Base-by-base conservation (phyloP, 2,329 filamentous ascomycete genomes). In the Pyricularia pennisetigena region DNA sequence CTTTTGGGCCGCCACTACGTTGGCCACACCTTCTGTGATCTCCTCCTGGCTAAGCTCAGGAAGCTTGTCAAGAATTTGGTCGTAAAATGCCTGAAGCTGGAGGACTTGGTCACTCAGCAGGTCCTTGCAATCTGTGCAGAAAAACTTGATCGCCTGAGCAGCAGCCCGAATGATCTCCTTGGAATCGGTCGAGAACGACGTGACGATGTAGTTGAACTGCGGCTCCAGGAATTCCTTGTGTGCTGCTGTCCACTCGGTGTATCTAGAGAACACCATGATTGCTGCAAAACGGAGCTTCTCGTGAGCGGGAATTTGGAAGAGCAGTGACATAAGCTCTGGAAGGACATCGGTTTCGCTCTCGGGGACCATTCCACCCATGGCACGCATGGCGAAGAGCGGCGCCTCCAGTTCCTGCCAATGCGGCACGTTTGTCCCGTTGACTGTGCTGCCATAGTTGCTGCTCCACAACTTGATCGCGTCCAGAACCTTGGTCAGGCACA, bases 271-370 rank as follows among this genome's bases (percentile, higher is more conserved):
- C 3, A 96, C 94, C 93, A 99, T 97, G 74, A 98, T 97, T 6
- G 94, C 94, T 71, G 97, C 94, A 79, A 99, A 99, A 8, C 94
- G 92, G n/a, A 99, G 86, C 81, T 98, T 99, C 79, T 98, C 93
- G 74, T 99, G 95, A 74, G 92, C 90, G 0, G 95, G 95, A 70
- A 99, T 97, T 75, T 96, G 92, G 12, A 97, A 93, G 71, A 99
- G 88, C 68, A 99, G 83, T 23, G 94, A 94, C 81, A 99, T 97
- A 20, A 99, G 88, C 75, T 94, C 92, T 3, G 93, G 92, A 59
- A 99, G 83, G 73, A 99, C 92, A 57, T 92, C 88, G 72, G 85
- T 90, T 78, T 99, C 95, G 65, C 97, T 91, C 69, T 89, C 89
- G 68, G 94, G 90, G 14, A 99, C 94, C 93, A 98, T 97, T 69